Base-by-base conservation (phyloP, 2,329 filamentous ascomycete genomes). In the Ilyonectria robusta region DNA sequence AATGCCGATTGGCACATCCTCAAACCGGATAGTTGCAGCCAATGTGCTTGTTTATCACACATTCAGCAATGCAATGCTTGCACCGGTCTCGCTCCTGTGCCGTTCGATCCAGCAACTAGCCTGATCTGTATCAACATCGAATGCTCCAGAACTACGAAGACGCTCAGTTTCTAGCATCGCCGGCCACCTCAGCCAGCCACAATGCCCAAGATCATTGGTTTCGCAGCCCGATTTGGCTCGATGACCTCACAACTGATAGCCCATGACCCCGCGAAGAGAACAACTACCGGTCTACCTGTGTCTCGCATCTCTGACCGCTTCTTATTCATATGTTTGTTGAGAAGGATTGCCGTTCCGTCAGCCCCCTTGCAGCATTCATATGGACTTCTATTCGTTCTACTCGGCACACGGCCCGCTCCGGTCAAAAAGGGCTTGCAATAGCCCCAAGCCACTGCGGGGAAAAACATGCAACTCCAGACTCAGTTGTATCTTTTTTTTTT, bases 81-180 rank as follows among this genome's bases (percentile, higher is more conserved):
- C 46, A 13, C 46, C 46, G 46, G 46, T 19, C 46, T 21, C 21
- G 21, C 46, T 26, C 21, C 19, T 26, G 46, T 26, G 46, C 46
- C 23, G 46, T 26, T 47, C 4, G 4, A 47, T 6, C 46, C 46
- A 15, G 46, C 46, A 19, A 47, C 46, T 9, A 23, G 46, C 21
- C 11, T 15, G 21, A n/a, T 15, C 4, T 19, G 37, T 13, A 33
- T 7, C 6, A 17, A 2, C 19, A 31, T 44, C 15, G 54, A 57
- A 44, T 37, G 54, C 37, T 57, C 54, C 37, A 33, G 54, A 57
- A 37, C 54, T 23, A n/a, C 46, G 6, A n/a, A 26, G 2, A 44
- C 44, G 56, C 35, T 19, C 35, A 19, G 53, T 53, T 51, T 48
- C 29, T 21, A 55, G 21, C 21, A 29, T 40, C 40, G 54, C 59